Evolutionary conservation across 2,329 filamentous ascomycete genomes (phyloP), one percentile per base, ranked within the genome.

Genomic region (Colletotrichum graminicola): DNA sequence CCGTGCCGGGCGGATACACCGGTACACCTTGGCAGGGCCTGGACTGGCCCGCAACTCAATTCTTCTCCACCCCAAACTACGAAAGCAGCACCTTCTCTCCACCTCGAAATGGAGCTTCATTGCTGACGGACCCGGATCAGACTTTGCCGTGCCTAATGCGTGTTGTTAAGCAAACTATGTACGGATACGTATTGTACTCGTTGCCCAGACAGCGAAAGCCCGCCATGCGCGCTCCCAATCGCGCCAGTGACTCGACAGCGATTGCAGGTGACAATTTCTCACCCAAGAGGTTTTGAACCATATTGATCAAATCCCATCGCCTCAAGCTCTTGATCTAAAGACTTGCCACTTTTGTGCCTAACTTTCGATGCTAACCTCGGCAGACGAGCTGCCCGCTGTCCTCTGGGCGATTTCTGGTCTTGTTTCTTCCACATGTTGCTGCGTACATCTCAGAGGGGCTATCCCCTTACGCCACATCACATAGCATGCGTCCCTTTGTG

Each of bases 1-100:
- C 49, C 47, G 49, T 59, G 57, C 49, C 36, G 57, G 49, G 23
- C 57, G 57, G 47, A 57, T 67, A 67, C 51, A 56, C 54, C 32
- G 51, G 56, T 71, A 56, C 49, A 23, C 47, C 67, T 66, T 56
- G 67, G 63, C 63, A 52, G 57, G 63, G 67, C 43, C 67, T 67
- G 64, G 63, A 67, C 49, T 45, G 47, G 29, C 57, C 67, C 36
- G 45, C 45, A 63, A 47, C 36, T 23, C 52, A 49, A 36, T 51
- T 52, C 34, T 51, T 57, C 57, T 62, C 64, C 51, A 62, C 64
- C 34, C 32, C 23, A 56, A 56, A 56, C n/a, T 34, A 49, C 34
- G 55, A 66, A 60, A 60, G 39, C 29, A 23, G 39, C 36, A 34
- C 54, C 54, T 45, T 52, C 36, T 52, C 43, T 26, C 64, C 64